Evolutionary conservation across 176 grass and related monocot species (phyloP).

Genomic region (Tillandsia leiboldiana): DNA sequence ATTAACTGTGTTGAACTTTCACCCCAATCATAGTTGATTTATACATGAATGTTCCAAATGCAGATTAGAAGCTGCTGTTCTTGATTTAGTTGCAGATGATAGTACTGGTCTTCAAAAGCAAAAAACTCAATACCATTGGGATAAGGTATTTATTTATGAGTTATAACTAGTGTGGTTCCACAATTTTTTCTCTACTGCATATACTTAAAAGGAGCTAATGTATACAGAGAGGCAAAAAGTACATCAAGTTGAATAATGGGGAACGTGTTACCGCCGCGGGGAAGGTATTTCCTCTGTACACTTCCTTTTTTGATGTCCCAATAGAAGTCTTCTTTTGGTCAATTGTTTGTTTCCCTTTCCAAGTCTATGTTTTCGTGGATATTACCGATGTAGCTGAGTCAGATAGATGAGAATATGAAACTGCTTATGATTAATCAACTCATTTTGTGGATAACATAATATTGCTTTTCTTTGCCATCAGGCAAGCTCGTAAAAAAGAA

Average conservation of each 20-base stretch:
- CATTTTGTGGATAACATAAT: background rate
- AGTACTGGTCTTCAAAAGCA: constrained; percentile 70
- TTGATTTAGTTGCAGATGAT: constrained; percentile 93
- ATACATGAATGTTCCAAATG: constrained; percentile 2
- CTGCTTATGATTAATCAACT: background rate
- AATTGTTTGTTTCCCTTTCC: background rate
- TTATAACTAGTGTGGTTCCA: background rate
- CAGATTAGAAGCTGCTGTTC: constrained; percentile 90
- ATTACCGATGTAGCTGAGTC: background rate
- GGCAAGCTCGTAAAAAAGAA: background rate
- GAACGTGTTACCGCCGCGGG: constrained; percentile 83
- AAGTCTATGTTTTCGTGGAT: background rate
- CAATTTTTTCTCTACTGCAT: constrained; percentile 6
- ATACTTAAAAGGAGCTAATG: constrained; percentile 15
- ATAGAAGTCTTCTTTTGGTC: background rate
- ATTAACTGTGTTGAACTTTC: background rate
- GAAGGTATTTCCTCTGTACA: constrained; percentile 43
- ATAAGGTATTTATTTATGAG: constrained; percentile 50
- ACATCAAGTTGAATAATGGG: constrained; percentile 78
- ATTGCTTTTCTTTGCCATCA: background rate
- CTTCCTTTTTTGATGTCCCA: background rate
- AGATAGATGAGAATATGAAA: background rate
- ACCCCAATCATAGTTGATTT: background rate
- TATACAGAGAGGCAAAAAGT: constrained; percentile 65
- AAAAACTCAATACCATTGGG: constrained; percentile 90